A percentile compares a stretch with the other conserved stretches of the same genome.
Evolutionary conservation across 371 early-diverging fungal species (phyloP).

Genomic region (Batkoa obscura): DNA sequence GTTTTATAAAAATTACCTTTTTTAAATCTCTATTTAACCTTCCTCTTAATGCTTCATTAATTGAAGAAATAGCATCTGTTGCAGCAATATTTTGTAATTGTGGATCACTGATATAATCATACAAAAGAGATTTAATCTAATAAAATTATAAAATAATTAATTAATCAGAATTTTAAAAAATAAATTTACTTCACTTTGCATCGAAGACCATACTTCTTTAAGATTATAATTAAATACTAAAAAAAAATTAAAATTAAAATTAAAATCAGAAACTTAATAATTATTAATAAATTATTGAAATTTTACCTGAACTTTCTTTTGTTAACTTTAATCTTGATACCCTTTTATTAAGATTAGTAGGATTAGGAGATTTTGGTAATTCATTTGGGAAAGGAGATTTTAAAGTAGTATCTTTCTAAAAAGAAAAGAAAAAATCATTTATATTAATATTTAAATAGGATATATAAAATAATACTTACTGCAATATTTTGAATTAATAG

Average conservation of each 20-base stretch:
- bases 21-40: constrained; percentile 11
- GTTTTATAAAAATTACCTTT: too few relatives aligned
- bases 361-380: background rate
- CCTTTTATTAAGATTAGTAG: constrained; percentile 1
- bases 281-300: too few relatives aligned
- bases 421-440: background rate
- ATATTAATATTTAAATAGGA: background rate
- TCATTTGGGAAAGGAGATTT: background rate
- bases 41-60: constrained; percentile 22
- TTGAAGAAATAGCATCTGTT: constrained; percentile 17
- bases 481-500: constrained; percentile 5
- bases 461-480: background rate
- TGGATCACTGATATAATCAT: constrained; percentile 44
- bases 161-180: too few relatives aligned
- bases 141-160: background rate
- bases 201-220: constrained; percentile 41
- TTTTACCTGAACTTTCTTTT: background rate
- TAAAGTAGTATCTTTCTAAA: background rate
- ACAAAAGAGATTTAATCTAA: constrained; percentile 41
- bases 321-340: constrained; percentile 1
- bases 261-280: too few relatives aligned
- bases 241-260: background rate
- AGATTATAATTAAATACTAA: constrained; percentile 16
- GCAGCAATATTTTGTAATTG: constrained; percentile 16
- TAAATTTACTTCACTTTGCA: constrained; percentile 44